phyloP scores from a whole-genome alignment of 352 stramenopile species.

The Peronospora destructor region DNA sequence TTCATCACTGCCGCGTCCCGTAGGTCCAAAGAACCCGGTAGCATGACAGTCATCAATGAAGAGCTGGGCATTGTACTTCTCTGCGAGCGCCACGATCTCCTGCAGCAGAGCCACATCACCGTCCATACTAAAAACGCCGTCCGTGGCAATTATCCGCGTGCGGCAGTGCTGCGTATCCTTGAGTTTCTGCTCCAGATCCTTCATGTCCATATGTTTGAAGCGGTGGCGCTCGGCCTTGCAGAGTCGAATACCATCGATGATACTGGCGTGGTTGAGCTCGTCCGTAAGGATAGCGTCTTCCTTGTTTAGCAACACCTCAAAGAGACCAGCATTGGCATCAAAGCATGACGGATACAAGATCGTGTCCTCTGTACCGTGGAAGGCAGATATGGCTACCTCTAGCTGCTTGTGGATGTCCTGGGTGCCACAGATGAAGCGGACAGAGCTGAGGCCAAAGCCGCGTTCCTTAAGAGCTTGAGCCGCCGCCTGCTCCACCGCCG shows the following conservation, averaged over 20 bases:
- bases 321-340: conserved; percentile 90
- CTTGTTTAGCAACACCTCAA: conserved; percentile 80
- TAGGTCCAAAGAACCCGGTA: conserved; percentile 90
- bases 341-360: conserved; percentile 93
- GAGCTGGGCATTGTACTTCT: conserved; percentile 90
- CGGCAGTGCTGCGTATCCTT: conserved; percentile 86
- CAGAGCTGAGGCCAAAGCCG: conserved; percentile 87
- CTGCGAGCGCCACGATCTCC: conserved; percentile 85
- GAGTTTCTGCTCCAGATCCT: conserved; percentile 86
- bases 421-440: conserved; percentile 93
- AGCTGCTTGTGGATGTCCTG: conserved; percentile 92
- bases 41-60: conserved; percentile 93
- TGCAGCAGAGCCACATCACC: conserved; percentile 88
- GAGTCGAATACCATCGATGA: conserved; percentile 92
- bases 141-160: conserved; percentile 88
- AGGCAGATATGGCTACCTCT: conserved; percentile 84
- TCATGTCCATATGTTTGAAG: conserved; percentile 92
- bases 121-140: conserved; percentile 95
- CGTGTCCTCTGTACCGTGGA: conserved; percentile 91
- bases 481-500: conserved; percentile 75
- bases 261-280: conserved; percentile 90
- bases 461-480: conserved; percentile 76
- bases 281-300: conserved; percentile 92
- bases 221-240: conserved; percentile 90
- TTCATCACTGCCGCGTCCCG: conserved; percentile 88